Base-by-base conservation (phyloP, 2,329 filamentous ascomycete genomes). In the Aspergillus sp. region DNA sequence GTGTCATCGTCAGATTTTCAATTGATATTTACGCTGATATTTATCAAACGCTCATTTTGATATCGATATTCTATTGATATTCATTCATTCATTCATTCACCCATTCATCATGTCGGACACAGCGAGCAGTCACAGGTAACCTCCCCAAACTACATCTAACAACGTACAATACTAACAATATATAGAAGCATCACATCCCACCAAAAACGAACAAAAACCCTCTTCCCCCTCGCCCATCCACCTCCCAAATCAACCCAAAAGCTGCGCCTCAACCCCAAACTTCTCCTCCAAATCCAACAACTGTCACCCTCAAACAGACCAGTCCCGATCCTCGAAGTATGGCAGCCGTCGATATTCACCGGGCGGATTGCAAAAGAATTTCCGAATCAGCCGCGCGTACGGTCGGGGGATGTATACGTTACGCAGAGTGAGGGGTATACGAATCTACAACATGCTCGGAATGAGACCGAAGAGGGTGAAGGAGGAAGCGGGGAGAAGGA, bases 231-330 rank as follows among this genome's bases (percentile, higher is more conserved):
- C 30, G 61, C 61, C 7, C 56, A 53, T 28, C 61, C 60, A 9
- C 56, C 61, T 5, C 56, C 60, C 9, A 64, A 61, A 53, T 56
- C 54, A 19, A 47, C 40, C 28, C 44, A 50, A 40, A 42, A 49
- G 6, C 48, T 65, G 8, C 56, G 60, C 5, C 51, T 64, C 33
- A 47, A 52, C 27, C 47, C 61, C 7, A 58, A 57, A 19, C 50
- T 63, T 19, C 48, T 61, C 5, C 56, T 65, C 2, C 61, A 65
- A 53, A 57, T 65, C 41, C 61, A 65, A 50, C 61, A 64, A 51
- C 38, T 64, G 28, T 44, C 45, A 4, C 26, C 43, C 10, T 51
- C 51, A 7, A 46, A 52, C 11, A 53, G 58, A 19, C 54, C 53
- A 12, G 48, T 60, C 7, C 59, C 62, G 2, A 58, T 65, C 10